These are phyloP conservation scores for Saksenaea oblongispora DNA, from an alignment of 371 early-diverging fungal species.

Conservation along the genomic window DNA sequence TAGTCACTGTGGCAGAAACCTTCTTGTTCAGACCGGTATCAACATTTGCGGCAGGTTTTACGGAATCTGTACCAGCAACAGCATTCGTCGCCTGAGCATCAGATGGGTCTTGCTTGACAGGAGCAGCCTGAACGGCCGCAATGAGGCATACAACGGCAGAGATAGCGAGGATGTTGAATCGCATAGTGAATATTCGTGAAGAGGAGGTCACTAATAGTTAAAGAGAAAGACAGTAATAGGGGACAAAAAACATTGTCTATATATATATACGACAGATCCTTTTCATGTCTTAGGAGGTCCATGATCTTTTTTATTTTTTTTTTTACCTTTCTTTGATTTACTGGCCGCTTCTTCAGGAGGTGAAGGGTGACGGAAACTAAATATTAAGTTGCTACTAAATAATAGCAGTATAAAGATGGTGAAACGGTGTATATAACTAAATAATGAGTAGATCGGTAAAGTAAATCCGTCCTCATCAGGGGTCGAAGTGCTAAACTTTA, in stretches of 20 bases:
- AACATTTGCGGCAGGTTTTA: neutral
- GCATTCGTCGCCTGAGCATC: too few relatives aligned
- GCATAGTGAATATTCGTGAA: conserved; percentile 5
- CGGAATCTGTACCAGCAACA: too few relatives aligned
- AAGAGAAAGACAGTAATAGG: neutral
- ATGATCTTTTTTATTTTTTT: neutral
- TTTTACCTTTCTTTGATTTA: neutral
- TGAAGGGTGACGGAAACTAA: neutral
- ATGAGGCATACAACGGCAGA: conserved; percentile 13
- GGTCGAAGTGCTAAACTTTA: neutral
- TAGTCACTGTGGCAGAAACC: neutral
- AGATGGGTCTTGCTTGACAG: neutral
- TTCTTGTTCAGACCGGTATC: neutral
- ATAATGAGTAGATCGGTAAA: neutral
- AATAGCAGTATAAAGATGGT: neutral
- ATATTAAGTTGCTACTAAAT: neutral
- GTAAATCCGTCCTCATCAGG: neutral
- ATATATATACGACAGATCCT: neutral
- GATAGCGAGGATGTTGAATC: conserved; percentile 11
- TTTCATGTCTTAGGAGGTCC: neutral
- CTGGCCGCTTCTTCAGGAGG: neutral
- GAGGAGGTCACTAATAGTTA: neutral
- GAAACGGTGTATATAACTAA: neutral
- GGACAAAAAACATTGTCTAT: neutral
- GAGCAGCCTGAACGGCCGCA: conserved; percentile 13